phyloP scores from a whole-genome alignment of 1,284 basidiomycete species.

The Inonotus obliquus region DNA sequence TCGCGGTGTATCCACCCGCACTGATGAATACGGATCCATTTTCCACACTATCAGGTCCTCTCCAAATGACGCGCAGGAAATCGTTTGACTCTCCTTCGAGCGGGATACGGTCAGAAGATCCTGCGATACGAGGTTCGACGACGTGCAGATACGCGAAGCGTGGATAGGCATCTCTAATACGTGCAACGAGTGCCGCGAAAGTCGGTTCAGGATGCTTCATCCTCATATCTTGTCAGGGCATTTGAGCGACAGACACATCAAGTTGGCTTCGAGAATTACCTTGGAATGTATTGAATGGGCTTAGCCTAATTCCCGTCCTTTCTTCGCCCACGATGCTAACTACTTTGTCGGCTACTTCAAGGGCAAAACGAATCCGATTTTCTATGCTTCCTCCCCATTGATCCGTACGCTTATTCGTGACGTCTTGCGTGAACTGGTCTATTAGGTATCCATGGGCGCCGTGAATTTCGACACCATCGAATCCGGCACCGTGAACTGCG shows the following conservation, averaged over 20 bases:
- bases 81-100: constrained; percentile 32
- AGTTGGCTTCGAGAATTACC: constrained; percentile 23
- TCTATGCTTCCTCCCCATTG: constrained; percentile 54
- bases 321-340: constrained; percentile 33
- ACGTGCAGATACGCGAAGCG: constrained; percentile 53
- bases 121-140: constrained; percentile 34
- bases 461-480: constrained; percentile 43
- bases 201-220: constrained; percentile 31
- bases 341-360: constrained; percentile 43
- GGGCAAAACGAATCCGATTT: constrained; percentile 46
- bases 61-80: constrained; percentile 34
- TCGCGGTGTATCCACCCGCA: constrained; percentile 10
- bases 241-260: background rate
- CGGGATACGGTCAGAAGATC: constrained; percentile 12
- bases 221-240: constrained; percentile 24
- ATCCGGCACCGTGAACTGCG: constrained; percentile 34
- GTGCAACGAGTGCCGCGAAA: constrained; percentile 34
- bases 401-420: constrained; percentile 51
- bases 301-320: constrained; percentile 45
- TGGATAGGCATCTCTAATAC: constrained; percentile 35
- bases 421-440: constrained; percentile 37
- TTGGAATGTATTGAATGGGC: constrained; percentile 45
- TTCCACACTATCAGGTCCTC: background rate
- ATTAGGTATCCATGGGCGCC: constrained; percentile 38
- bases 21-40: constrained; percentile 8